These are phyloP conservation scores for Heliamphora exappendiculata DNA, from an alignment of 148 eudicot genomes.

Conservation along the genomic window DNA sequence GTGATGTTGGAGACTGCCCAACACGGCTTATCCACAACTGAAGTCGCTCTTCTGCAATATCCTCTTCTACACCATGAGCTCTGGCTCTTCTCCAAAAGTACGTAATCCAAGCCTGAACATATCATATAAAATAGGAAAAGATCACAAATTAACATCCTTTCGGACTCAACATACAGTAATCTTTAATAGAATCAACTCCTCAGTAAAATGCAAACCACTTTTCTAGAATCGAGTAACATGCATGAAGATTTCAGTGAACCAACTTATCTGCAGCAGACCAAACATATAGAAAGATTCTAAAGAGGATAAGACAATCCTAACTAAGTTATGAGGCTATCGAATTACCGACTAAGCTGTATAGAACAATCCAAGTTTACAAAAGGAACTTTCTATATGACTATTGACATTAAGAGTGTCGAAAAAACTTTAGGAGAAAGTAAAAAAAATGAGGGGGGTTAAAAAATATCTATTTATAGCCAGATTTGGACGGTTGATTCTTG, in stretches of 20 bases:
- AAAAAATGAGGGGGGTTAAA: background rate
- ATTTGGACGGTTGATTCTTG: no score
- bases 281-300: no score
- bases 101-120: slow-evolving; percentile 21
- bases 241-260: background rate
- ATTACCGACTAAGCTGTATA: no score
- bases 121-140: background rate
- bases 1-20: slow-evolving; percentile 23
- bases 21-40: slow-evolving; percentile 23
- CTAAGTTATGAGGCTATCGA: no score
- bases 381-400: no score
- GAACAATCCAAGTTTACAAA: no score
- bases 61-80: slow-evolving; percentile 23
- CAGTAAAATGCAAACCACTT: background rate
- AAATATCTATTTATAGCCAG: background rate
- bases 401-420: no score
- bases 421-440: no score
- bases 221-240: background rate
- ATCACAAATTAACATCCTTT: background rate
- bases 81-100: slow-evolving; percentile 26
- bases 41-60: slow-evolving; percentile 25
- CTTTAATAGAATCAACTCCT: background rate
- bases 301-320: no score
- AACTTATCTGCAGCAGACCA: no score
- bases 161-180: background rate